Evolutionary conservation across 306 rosid species (phyloP), one percentile per base, ranked within the genome.

Genomic region (Cicer yamashitae): DNA sequence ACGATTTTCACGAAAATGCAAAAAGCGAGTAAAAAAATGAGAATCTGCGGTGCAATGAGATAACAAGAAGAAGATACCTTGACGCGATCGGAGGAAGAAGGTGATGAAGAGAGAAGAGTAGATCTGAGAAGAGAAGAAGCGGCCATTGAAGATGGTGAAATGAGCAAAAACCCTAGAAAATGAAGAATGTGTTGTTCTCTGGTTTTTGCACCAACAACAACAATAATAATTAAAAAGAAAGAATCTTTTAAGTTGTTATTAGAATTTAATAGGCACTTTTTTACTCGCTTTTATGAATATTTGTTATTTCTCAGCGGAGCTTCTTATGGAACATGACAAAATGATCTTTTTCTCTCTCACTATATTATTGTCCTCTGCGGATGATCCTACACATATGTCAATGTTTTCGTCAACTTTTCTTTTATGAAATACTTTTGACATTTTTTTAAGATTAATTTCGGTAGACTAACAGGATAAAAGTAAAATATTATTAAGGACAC

Each of bases 121-220:
- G 97, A 94, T 91, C 98, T 79, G 61, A 91, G 82, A 8, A 90
- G 67, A 22, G 91, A 87, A 18, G 96, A 87, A 52, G 84, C 85
- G 40, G 93, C 96, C 98, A 94, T 94, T 79, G 83, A 39, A 71
- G 84, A 9, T 67, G 62, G 11, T 37, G 74, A 54, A 18, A 13
- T 50, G 37, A 74, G 77, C 78, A 39, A 71, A 70, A 82, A 76
- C 59, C 84, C 84, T 71, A 79, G 60, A 68, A 25, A 62, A 46
- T 0, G 25, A 77, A 13, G 69, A 39, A 5, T 71, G 70, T 14
- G 37, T 15, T 54, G 46, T 45, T 45, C 62, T 57, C 41, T 18
- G 79, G 34, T 59, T 75, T 65, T 13, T 70, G 67, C 70, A 30
- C 51, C 64, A 51, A 38, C 75, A 3, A 52, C 10, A 0, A 54